phyloP scores from a whole-genome alignment of 1,139 yeast genomes.

The Debaryomyces fabryi region DNA sequence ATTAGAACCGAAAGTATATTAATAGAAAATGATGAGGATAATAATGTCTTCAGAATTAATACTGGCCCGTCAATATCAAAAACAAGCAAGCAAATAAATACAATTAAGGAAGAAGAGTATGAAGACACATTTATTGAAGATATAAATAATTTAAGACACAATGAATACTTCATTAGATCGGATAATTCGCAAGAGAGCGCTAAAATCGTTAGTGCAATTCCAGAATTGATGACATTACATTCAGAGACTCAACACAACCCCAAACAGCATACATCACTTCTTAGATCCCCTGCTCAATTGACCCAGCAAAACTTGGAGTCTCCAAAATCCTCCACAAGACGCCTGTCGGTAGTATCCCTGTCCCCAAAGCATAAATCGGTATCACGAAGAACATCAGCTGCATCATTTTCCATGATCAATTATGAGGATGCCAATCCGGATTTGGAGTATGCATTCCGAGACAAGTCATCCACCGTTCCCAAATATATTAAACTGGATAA shows the following conservation, averaged over 20 bases:
- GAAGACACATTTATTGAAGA: constrained; percentile 27
- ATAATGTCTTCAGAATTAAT: neutral
- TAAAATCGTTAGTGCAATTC: constrained; percentile 15
- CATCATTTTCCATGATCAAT: constrained; percentile 26
- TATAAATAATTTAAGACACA: constrained; percentile 38
- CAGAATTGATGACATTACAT: neutral
- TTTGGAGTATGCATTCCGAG: constrained; percentile 36
- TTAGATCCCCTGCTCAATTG: neutral
- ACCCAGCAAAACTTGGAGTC: neutral
- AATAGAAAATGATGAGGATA: constrained; percentile 1
- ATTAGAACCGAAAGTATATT: constrained; percentile 1
- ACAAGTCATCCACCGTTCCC: constrained; percentile 36
- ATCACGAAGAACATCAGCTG: constrained; percentile 23
- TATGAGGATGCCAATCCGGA: constrained; percentile 25
- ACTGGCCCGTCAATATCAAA: neutral
- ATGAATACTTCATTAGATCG: constrained; percentile 23
- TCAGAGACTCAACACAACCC: neutral
- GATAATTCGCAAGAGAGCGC: constrained; percentile 18
- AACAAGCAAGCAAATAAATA: constrained; percentile 3
- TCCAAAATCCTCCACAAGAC: constrained; percentile 10
- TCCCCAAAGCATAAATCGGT: constrained; percentile 22
- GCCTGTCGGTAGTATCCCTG: constrained; percentile 17
- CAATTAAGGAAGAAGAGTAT: constrained; percentile 9
- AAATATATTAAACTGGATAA: constrained; percentile 45
- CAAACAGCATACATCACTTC: neutral